Percentiles rank a stretch among this genome's conserved stretches.
Evolutionary conservation across 2,329 filamentous ascomycete species (phyloP).

Genomic region (Onygena corvina): DNA sequence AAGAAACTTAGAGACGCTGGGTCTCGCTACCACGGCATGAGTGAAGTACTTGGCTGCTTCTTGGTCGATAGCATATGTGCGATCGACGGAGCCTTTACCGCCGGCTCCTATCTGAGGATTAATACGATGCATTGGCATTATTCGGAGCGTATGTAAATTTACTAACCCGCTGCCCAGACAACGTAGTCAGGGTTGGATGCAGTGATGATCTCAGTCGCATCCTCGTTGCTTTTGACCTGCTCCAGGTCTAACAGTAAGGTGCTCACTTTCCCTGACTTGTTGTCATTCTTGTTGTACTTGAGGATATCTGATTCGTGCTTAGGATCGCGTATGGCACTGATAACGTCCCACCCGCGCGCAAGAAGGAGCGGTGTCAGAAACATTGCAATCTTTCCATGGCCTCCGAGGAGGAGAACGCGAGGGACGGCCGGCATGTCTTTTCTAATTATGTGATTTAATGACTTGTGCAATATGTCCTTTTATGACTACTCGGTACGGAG

Average conservation of each 20-base stretch:
- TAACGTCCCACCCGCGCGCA: slow-evolving; percentile 61
- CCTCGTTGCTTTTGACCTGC: slow-evolving; percentile 51
- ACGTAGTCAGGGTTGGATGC: slow-evolving; percentile 34
- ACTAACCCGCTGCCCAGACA: slow-evolving; percentile 37
- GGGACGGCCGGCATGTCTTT: neutral
- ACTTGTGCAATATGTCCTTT: neutral
- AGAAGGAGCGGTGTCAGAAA: slow-evolving; percentile 65
- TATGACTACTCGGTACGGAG: too few relatives aligned
- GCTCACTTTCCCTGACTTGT: slow-evolving; percentile 49
- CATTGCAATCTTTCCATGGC: slow-evolving; percentile 68
- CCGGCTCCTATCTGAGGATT: slow-evolving; percentile 41
- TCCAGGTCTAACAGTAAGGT: slow-evolving; percentile 61
- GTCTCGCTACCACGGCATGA: slow-evolving; percentile 35
- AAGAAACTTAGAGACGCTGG: slow-evolving; percentile 42
- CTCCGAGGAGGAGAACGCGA: slow-evolving; percentile 62
- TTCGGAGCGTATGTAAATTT: neutral
- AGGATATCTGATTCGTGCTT: slow-evolving; percentile 55
- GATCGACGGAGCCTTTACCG: slow-evolving; percentile 41
- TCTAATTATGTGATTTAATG: neutral
- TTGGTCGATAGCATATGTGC: slow-evolving; percentile 43
- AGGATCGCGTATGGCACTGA: slow-evolving; percentile 62
- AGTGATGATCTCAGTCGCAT: slow-evolving; percentile 51
- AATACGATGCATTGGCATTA: neutral
- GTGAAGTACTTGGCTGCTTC: slow-evolving; percentile 46
- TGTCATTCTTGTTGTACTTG: slow-evolving; percentile 43